phyloP scores from a whole-genome alignment of 305 asterid species.

The Fraxinus latifolia region DNA sequence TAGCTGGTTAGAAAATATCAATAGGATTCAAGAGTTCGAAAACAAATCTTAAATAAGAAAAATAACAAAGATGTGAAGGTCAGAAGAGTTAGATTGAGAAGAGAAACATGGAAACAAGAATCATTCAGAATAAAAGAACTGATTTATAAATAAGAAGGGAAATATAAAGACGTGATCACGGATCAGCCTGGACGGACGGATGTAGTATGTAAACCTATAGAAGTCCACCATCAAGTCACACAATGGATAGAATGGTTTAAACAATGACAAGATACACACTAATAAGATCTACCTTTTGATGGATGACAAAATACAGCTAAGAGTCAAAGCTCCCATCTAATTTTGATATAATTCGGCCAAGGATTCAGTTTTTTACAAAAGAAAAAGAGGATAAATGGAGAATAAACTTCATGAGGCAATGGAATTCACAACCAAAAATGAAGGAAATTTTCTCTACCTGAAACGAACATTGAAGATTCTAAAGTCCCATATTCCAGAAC shows the following conservation, averaged over 20 bases:
- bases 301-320: neutral
- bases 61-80: neutral
- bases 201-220: neutral
- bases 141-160: neutral
- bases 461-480: neutral
- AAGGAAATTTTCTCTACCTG: neutral
- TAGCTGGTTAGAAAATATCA: neutral
- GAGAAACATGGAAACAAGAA: neutral
- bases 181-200: neutral
- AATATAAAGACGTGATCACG: neutral
- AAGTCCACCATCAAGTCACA: neutral
- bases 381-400: neutral
- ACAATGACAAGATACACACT: neutral
- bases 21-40: neutral
- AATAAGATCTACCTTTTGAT: neutral
- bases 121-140: neutral
- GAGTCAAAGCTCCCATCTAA: constrained; percentile 3
- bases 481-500: neutral
- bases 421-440: neutral
- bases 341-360: neutral
- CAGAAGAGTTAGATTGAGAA: neutral
- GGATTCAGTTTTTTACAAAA: neutral
- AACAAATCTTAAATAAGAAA: neutral
- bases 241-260: neutral
- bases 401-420: neutral